Evolutionary conservation across 1,284 basidiomycete genomes (phyloP).

Genomic region (Cryptococcus amylolentus): DNA sequence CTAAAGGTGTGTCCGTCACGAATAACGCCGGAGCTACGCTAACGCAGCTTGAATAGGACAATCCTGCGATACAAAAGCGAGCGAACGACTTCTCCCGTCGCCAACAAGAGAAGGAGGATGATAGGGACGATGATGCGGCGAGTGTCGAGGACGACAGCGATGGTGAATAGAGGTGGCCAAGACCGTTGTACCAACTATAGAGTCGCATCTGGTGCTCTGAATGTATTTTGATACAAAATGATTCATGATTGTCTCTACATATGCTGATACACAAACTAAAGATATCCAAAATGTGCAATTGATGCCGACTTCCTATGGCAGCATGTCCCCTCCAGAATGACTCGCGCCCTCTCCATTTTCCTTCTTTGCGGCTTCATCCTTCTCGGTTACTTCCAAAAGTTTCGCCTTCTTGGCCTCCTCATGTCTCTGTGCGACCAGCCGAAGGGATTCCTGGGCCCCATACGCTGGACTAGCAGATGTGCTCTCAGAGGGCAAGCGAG

Average conservation of each 20-base stretch:
- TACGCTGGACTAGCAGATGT: no score
- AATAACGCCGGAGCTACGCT: not conserved
- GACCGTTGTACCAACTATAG: no score
- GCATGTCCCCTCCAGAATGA: not conserved
- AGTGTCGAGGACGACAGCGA: conserved; percentile 11
- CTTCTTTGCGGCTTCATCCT: not conserved
- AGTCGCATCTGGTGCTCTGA: no score
- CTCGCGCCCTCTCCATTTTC: not conserved
- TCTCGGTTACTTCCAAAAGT: no score
- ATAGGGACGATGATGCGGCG: conserved; percentile 10
- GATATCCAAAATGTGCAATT: no score
- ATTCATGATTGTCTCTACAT: no score
- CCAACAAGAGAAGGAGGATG: conserved; percentile 7
- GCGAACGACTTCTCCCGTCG: conserved; percentile 11
- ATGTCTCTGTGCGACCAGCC: not conserved
- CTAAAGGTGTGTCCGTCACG: conserved; percentile 15
- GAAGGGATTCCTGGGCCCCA: no score
- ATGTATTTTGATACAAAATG: no score
- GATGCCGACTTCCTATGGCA: no score
- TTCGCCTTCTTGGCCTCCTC: not conserved
- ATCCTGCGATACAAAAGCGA: conserved; percentile 15
- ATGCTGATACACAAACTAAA: no score
- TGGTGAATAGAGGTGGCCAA: not conserved
- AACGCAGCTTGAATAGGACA: conserved; percentile 1
- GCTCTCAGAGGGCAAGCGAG: no score